phyloP scores from a whole-genome alignment of 768 basidiomycete species.

The Kwoniella heveanensis region DNA sequence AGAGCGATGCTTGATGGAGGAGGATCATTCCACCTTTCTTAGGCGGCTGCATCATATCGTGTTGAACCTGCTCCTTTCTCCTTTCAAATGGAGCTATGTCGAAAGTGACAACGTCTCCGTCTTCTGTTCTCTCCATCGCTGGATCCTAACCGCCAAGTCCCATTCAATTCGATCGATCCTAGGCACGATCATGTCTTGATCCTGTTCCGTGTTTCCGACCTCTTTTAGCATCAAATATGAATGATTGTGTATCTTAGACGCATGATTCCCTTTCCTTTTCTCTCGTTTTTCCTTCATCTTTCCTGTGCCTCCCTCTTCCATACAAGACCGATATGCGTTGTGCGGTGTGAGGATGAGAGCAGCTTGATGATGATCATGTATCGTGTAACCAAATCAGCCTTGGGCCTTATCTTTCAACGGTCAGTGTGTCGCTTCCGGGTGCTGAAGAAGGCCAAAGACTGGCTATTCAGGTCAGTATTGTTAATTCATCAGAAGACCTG shows the following conservation, averaged over 20 bases:
- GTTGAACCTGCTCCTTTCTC: no score
- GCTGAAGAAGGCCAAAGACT: no score
- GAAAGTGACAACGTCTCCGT: neutral
- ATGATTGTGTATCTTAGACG: neutral
- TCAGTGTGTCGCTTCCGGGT: no score
- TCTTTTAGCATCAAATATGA: no score
- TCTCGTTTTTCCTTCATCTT: neutral
- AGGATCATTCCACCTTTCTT: conserved; percentile 97
- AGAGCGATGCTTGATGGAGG: conserved; percentile 90
- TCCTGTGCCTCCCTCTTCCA: neutral
- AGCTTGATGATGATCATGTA: neutral
- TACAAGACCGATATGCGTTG: neutral
- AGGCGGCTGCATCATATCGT: conserved; percentile 21
- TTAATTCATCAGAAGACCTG: no score
- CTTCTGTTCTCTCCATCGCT: no score
- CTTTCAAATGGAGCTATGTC: no score
- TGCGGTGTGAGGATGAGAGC: neutral
- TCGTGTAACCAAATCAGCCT: neutral
- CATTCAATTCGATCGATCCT: no score
- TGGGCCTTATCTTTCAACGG: neutral
- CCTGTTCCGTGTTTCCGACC: no score
- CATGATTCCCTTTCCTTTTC: neutral
- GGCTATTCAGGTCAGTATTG: no score
- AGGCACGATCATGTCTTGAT: neutral
- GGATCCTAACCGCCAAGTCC: no score